Evolutionary conservation across 208 protist genomes (phyloP).

Genomic region (Leishmania guyanensis): DNA sequence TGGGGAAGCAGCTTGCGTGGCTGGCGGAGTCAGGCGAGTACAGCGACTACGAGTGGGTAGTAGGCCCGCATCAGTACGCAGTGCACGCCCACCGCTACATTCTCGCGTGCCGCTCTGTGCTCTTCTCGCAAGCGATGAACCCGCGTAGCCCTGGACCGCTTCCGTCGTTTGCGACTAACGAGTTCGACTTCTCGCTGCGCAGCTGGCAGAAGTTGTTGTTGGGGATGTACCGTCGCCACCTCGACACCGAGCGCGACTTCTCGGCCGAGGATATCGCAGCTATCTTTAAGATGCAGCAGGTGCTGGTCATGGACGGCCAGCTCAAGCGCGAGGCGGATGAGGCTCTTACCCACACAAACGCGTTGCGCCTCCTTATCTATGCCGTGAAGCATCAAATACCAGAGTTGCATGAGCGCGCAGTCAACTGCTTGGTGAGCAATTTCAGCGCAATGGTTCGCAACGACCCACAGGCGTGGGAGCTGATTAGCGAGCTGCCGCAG

Average conservation of each 20-base stretch:
- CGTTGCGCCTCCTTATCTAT: constrained; percentile 82
- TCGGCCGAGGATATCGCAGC: constrained; percentile 85
- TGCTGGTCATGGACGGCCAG: constrained; percentile 84
- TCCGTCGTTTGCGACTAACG: constrained; percentile 49
- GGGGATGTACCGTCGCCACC: constrained; percentile 78
- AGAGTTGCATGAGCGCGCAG: constrained; percentile 81
- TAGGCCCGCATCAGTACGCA: constrained; percentile 70
- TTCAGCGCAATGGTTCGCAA: constrained; percentile 64
- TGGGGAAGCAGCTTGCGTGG: constrained; percentile 80
- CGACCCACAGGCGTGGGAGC: constrained; percentile 85
- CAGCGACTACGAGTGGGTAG: constrained; percentile 80
- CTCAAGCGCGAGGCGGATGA: constrained; percentile 85
- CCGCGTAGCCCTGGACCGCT: constrained; percentile 45
- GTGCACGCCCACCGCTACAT: constrained; percentile 83
- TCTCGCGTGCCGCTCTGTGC: constrained; percentile 80
- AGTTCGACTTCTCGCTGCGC: constrained; percentile 87
- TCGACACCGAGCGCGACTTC: constrained; percentile 70
- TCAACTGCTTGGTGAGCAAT: constrained; percentile 68
- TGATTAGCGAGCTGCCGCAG: constrained; percentile 83
- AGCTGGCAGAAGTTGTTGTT: constrained; percentile 81
- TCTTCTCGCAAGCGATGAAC: constrained; percentile 78
- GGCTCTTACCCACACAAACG: constrained; percentile 68
- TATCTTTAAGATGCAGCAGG: constrained; percentile 82
- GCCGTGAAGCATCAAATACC: constrained; percentile 82
- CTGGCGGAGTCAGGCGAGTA: constrained; percentile 86